Percentiles rank a stretch among this genome's conserved stretches.
phyloP scores from a whole-genome alignment of 2,329 filamentous ascomycete species.

The Periglandula ipomoeae region DNA sequence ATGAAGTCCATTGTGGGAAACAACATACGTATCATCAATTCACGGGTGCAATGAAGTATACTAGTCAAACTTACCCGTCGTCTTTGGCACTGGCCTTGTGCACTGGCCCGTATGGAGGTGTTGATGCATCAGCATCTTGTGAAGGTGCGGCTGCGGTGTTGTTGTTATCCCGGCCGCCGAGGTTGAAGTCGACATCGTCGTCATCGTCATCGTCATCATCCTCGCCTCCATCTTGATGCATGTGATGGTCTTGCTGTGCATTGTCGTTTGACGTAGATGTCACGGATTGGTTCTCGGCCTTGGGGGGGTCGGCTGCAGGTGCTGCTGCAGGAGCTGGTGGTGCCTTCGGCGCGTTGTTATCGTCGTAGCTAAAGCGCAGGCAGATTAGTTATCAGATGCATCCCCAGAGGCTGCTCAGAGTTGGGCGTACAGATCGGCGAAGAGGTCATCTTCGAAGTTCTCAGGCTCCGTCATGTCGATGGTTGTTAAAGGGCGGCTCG shows the following conservation, averaged over 20 bases:
- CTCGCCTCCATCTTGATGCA: conserved; percentile 27
- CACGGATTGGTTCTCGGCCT: conserved; percentile 20
- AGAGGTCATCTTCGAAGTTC: conserved; percentile 87
- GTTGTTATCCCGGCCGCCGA: conserved; percentile 33
- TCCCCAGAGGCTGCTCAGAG: neutral
- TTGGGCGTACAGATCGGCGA: conserved; percentile 74
- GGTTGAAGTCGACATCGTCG: conserved; percentile 47
- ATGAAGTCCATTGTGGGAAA: neutral
- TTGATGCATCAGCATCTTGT: conserved; percentile 22
- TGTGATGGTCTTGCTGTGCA: conserved; percentile 27
- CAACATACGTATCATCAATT: neutral
- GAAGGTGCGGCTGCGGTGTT: conserved; percentile 18
- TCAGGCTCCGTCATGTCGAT: conserved; percentile 64
- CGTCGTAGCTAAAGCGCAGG: conserved; percentile 49
- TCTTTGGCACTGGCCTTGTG: conserved; percentile 55
- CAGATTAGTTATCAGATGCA: conserved; percentile 4
- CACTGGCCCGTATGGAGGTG: conserved; percentile 26
- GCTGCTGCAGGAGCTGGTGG: conserved; percentile 22
- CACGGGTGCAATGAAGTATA: neutral
- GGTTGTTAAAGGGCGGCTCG: neutral
- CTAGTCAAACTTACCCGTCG: conserved; percentile 31
- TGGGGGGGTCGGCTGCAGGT: conserved; percentile 17
- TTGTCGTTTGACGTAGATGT: conserved; percentile 1
- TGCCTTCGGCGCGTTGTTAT: conserved; percentile 43
- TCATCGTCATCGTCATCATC: conserved; percentile 40